Conservation (phyloP, 306 rosid species). For the Mucuna pruriens region DNA sequence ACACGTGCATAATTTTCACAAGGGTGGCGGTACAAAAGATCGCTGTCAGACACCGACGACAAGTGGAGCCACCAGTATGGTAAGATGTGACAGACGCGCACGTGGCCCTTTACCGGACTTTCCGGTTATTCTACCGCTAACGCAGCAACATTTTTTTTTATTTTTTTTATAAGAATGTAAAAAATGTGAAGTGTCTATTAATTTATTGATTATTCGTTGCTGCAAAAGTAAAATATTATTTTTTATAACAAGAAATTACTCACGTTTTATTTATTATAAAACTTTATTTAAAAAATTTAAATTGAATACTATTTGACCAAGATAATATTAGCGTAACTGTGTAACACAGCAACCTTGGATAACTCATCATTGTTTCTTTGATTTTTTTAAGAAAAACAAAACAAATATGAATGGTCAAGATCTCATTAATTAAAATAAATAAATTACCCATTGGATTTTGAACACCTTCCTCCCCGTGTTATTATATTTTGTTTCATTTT, state of each 20-base stretch:
- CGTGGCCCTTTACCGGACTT: constrained; percentile 59
- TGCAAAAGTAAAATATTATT: too few species aligned
- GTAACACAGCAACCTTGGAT: constrained; percentile 36
- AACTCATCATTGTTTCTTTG: not conserved
- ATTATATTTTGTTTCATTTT: not conserved
- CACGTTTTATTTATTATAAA: too few species aligned
- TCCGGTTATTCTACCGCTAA: constrained; percentile 48
- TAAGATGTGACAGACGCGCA: constrained; percentile 39
- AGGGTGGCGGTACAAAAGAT: constrained; percentile 9
- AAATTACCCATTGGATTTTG: not conserved
- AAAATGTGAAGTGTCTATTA: too few species aligned
- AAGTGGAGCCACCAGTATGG: constrained; percentile 13
- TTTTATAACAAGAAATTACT: too few species aligned
- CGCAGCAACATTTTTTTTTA: too few species aligned
- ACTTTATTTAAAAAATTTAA: too few species aligned
- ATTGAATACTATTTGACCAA: too few species aligned
- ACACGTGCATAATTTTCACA: constrained; percentile 44
- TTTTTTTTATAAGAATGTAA: too few species aligned
- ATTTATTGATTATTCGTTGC: too few species aligned
- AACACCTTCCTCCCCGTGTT: not conserved
- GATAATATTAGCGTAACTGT: too few species aligned
- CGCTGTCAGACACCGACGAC: constrained; percentile 36
- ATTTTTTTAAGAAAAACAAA: not conserved
- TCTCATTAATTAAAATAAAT: constrained; percentile 29
- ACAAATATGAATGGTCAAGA: constrained; percentile 38